Evolutionary conservation across 176 grass and related monocot species (phyloP).

Genomic region (Aegilops tauschii): DNA sequence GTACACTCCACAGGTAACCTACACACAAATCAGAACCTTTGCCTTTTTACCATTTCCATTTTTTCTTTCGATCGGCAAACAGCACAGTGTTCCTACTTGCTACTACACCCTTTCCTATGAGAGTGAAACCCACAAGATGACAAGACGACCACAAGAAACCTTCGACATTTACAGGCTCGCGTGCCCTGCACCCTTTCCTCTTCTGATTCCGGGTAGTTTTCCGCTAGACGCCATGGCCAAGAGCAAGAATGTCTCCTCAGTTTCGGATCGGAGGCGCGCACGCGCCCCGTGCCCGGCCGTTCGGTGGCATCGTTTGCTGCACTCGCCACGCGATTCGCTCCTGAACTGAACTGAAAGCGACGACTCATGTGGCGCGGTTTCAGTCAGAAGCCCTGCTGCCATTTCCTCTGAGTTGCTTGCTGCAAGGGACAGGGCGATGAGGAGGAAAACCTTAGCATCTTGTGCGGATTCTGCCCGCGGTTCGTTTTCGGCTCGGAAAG

Average conservation of each 20-base stretch:
- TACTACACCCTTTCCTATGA: not conserved
- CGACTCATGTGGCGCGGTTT: not conserved
- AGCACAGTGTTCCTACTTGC: too few relatives aligned
- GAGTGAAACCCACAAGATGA: not conserved
- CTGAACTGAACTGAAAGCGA: not conserved
- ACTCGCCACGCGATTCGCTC: not conserved
- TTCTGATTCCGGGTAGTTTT: not conserved
- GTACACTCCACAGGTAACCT: conserved; percentile 17
- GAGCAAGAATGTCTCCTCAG: not conserved
- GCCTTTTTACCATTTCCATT: not conserved
- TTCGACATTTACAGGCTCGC: not conserved
- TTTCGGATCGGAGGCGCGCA: not conserved
- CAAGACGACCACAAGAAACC: not conserved
- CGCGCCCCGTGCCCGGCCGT: not conserved
- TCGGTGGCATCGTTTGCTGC: not conserved
- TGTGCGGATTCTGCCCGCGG: not conserved
- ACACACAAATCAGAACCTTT: not conserved
- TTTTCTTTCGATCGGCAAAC: not conserved
- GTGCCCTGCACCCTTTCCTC: not conserved
- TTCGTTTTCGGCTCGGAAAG: not conserved
- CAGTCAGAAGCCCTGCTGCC: not conserved
- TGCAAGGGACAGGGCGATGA: not conserved
- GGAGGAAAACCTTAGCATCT: not conserved
- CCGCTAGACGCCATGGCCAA: not conserved
- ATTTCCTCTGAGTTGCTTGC: not conserved